Base-by-base conservation (phyloP, 208 protist genomes). In the Leishmania tropica region DNA sequence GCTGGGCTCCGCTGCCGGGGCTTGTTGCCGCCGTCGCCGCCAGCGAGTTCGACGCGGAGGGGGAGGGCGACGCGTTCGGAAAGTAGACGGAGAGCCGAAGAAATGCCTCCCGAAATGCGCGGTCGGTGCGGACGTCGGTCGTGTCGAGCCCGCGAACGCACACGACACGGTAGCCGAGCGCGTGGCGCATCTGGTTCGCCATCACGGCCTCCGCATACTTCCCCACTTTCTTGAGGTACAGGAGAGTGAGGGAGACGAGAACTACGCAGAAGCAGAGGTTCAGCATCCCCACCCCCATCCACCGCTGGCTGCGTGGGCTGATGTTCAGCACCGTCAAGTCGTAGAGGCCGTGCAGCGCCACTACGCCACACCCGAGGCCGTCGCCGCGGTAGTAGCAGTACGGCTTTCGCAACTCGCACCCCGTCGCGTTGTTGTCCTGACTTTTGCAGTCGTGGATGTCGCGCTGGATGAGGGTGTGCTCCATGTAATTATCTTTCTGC, bases 261-360 rank as follows among this genome's bases (percentile, higher is more conserved):
- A 92, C 76, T 17, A 87, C n/a, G 71, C 83, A 88, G 85, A 96
- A 97, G 74, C 79, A 76, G 0, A 91, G 40, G 85, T 97, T 93
- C 47, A 97, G 83, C 35, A 94, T 21, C 13, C 48, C 93, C 31
- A 97, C 90, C 64, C 70, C 47, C 79, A 86, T 88, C 85, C 93
- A 94, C 21, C 89, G 80, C 81, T 76, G 89, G 73, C 90, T 96
- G 11, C 74, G 56, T 2, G 94, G 93, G 1, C 67, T 17, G 24
- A 97, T 95, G 83, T 96, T 97, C 75, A 90, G 85, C 37, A 90
- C 83, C 17, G 93, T 94, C 65, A 97, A 79, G 77, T 97, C 93
- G 84, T 95, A 96, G n/a, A 97, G 79, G 45, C 93, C 94, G 56
- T 76, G 89, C 72, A 95, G 79, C 19, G 85, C 84, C 31, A 93